These are phyloP conservation scores for Ophiostoma australiae DNA, from an alignment of 2,329 filamentous ascomycete genomes.

Conservation along the genomic window DNA sequence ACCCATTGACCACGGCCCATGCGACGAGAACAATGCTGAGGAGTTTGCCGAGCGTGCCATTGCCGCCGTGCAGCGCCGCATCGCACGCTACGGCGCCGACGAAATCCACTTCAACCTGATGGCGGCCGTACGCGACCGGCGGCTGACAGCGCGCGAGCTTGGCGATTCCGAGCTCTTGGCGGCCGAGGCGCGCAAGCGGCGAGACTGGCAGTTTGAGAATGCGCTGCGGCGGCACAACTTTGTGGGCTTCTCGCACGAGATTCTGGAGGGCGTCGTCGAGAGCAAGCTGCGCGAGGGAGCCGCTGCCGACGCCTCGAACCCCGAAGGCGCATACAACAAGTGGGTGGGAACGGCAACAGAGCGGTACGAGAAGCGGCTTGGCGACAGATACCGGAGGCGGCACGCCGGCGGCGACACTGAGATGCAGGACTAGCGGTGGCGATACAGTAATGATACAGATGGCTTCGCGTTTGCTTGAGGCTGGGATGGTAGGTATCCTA, in stretches of 20 bases:
- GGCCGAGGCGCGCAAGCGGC: constrained; percentile 76
- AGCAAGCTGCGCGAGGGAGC: constrained; percentile 62
- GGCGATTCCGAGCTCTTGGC: constrained; percentile 75
- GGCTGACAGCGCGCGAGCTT: constrained; percentile 70
- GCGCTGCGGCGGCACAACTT: constrained; percentile 89
- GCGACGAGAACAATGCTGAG: constrained; percentile 39
- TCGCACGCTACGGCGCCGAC: constrained; percentile 74
- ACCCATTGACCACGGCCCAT: constrained; percentile 81
- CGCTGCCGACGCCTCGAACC: constrained; percentile 31
- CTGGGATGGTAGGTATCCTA: background rate
- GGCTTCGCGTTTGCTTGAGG: too few relatives aligned
- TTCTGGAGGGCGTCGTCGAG: constrained; percentile 79
- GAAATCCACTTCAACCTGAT: constrained; percentile 97
- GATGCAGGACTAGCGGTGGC: constrained; percentile 26
- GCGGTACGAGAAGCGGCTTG: constrained; percentile 34
- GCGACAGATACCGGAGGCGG: constrained; percentile 33
- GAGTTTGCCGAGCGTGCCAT: constrained; percentile 74
- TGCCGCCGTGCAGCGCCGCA: constrained; percentile 76
- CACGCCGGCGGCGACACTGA: constrained; percentile 22
- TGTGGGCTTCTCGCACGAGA: constrained; percentile 86
- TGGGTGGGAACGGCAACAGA: constrained; percentile 62
- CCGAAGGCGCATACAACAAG: constrained; percentile 52
- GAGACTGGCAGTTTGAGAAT: constrained; percentile 92
- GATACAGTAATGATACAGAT: background rate
- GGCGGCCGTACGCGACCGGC: constrained; percentile 81